phyloP scores from a whole-genome alignment of 495 filamentous ascomycete genomes.

The Elasticomyces elasticus region DNA sequence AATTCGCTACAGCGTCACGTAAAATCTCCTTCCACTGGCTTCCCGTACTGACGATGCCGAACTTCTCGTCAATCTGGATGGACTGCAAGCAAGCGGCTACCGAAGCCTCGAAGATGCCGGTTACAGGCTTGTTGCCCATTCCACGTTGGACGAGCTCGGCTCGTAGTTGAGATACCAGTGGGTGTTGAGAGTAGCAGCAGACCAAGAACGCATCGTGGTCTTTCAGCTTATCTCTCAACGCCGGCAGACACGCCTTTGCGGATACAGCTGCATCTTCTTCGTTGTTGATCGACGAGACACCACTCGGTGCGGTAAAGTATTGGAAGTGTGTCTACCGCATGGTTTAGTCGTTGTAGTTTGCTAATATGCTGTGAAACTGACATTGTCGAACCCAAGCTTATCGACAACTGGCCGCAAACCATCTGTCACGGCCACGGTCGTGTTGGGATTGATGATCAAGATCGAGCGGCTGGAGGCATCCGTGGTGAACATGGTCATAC shows the following conservation, averaged over 20 bases:
- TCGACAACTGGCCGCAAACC: constrained; percentile 56
- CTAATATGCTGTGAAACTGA: constrained; percentile 22
- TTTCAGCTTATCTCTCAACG: constrained; percentile 42
- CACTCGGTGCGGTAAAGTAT: constrained; percentile 47
- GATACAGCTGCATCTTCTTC: constrained; percentile 44
- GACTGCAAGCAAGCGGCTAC: constrained; percentile 47
- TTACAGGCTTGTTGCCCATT: constrained; percentile 36
- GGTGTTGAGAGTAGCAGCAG: constrained; percentile 83
- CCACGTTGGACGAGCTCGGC: neutral
- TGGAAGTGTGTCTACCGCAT: constrained; percentile 34
- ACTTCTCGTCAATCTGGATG: constrained; percentile 45
- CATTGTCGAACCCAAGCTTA: constrained; percentile 39
- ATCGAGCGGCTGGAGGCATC: constrained; percentile 40
- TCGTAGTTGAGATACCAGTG: constrained; percentile 55
- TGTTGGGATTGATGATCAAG: constrained; percentile 88
- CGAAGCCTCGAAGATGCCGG: constrained; percentile 83
- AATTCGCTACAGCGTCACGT: constrained; percentile 46
- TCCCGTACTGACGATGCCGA: constrained; percentile 87
- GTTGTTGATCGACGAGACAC: constrained; percentile 57
- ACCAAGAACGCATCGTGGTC: constrained; percentile 69
- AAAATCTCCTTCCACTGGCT: constrained; percentile 70
- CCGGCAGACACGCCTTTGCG: constrained; percentile 44
- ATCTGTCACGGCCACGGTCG: constrained; percentile 70
- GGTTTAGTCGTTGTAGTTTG: neutral
- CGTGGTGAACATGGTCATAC: too few relatives aligned